A percentile compares a stretch with the other conserved stretches of the same genome.
Evolutionary conservation across 2,329 filamentous ascomycete species (phyloP).

Genomic region (Sarocladiaceae sp.): DNA sequence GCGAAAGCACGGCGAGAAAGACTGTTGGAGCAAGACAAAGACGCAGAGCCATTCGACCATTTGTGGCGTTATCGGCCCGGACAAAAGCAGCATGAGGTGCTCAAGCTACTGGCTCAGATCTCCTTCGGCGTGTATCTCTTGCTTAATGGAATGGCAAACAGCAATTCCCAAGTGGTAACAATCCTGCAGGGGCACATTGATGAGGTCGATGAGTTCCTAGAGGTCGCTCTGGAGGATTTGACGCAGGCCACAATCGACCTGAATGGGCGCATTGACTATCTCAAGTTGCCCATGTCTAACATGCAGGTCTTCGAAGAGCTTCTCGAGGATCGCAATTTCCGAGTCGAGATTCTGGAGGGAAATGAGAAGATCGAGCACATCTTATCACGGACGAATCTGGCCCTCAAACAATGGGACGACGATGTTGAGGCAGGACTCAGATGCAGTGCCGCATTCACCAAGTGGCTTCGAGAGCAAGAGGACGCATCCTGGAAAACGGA

Average conservation of each 20-base stretch:
- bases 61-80: conserved; percentile 72
- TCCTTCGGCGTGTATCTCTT: conserved; percentile 90
- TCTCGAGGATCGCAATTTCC: conserved; percentile 79
- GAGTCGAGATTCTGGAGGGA: conserved; percentile 75
- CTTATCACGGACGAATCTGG: conserved; percentile 69
- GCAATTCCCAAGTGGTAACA: conserved; percentile 78
- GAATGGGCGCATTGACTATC: conserved; percentile 70
- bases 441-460: conserved; percentile 70
- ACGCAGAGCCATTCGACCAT: conserved; percentile 67
- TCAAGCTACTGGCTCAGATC: conserved; percentile 88
- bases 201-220: conserved; percentile 87
- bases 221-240: conserved; percentile 81
- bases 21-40: conserved; percentile 63
- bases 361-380: conserved; percentile 92
- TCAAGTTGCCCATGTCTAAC: conserved; percentile 81
- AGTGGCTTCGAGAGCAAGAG: conserved; percentile 67
- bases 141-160: conserved; percentile 81
- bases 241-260: conserved; percentile 75
- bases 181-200: conserved; percentile 92
- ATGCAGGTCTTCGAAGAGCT: conserved; percentile 80
- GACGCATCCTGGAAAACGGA: conserved; percentile 57
- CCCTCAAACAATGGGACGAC: conserved; percentile 72
- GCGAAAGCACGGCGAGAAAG: conserved; percentile 60
- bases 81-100: conserved; percentile 79
- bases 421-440: conserved; percentile 76